A percentile compares a stretch with the other conserved stretches of the same genome.
phyloP scores from a whole-genome alignment of 805 yeast genomes.

The Candida peoriensis region DNA sequence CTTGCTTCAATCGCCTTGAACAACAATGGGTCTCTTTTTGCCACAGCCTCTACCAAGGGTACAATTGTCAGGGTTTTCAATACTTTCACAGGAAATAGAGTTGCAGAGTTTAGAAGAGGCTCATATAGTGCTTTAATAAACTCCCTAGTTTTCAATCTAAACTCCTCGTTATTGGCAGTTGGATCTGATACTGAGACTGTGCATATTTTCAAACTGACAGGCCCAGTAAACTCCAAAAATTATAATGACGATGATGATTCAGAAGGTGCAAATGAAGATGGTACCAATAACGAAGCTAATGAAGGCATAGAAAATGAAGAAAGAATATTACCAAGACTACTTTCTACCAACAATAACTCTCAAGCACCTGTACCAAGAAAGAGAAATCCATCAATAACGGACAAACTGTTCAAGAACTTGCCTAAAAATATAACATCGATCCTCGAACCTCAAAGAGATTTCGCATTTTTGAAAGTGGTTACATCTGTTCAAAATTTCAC shows the following conservation, averaged over 20 bases:
- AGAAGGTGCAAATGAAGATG: neutral
- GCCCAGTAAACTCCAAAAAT: no score
- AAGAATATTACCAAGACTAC: conserved; percentile 14
- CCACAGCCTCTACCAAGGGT: conserved; percentile 88
- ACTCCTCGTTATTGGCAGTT: conserved; percentile 47
- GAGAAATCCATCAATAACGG: conserved; percentile 21
- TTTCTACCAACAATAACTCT: conserved; percentile 1
- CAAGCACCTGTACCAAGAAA: conserved; percentile 1
- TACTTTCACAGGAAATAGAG: conserved; percentile 46
- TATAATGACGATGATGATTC: conserved; percentile 1
- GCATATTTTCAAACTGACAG: conserved; percentile 49
- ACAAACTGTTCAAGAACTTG: conserved; percentile 20
- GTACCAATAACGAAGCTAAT: neutral
- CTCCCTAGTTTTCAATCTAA: conserved; percentile 46
- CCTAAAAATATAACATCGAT: conserved; percentile 39
- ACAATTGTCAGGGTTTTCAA: conserved; percentile 82
- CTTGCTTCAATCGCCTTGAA: conserved; percentile 66
- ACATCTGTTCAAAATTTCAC: neutral
- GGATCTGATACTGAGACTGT: conserved; percentile 62
- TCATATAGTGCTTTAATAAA: conserved; percentile 56
- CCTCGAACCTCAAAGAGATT: conserved; percentile 61
- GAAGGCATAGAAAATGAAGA: conserved; percentile 6
- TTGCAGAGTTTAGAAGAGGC: conserved; percentile 78
- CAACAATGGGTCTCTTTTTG: conserved; percentile 71
- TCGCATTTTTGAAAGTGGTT: conserved; percentile 49